A percentile compares a stretch with the other conserved stretches of the same genome.
phyloP scores from a whole-genome alignment of 352 stramenopile genomes.

The Elongisporangium undulatum region DNA sequence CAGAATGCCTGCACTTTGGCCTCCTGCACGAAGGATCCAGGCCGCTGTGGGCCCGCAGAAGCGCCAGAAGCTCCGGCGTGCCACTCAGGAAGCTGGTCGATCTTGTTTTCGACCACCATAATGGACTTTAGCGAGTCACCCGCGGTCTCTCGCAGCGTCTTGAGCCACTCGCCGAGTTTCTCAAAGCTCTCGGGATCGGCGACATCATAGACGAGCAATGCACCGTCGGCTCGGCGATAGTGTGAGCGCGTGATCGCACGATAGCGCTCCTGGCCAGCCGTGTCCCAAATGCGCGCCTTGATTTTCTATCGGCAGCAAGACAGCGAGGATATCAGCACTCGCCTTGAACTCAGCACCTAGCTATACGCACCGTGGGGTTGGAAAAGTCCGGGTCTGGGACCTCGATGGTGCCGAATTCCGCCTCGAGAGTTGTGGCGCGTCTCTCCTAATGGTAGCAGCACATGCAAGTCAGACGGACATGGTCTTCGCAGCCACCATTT shows the following conservation, averaged over 20 bases:
- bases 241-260: slow-evolving; percentile 86
- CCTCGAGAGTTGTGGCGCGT: slow-evolving; percentile 56
- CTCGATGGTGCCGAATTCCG: slow-evolving; percentile 71
- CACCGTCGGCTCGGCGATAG: slow-evolving; percentile 82
- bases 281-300: slow-evolving; percentile 89
- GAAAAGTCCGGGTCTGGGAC: slow-evolving; percentile 51
- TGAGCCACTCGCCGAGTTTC: slow-evolving; percentile 86
- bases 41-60: slow-evolving; percentile 1
- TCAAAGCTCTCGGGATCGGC: slow-evolving; percentile 81
- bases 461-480: background rate
- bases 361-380: slow-evolving; percentile 20
- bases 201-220: slow-evolving; percentile 91
- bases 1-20: slow-evolving; percentile 47
- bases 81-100: slow-evolving; percentile 52
- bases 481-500: background rate
- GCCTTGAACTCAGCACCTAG: background rate
- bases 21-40: slow-evolving; percentile 42
- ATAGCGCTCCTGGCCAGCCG: slow-evolving; percentile 86
- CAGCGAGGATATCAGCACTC: background rate
- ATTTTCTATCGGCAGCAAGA: slow-evolving; percentile 43
- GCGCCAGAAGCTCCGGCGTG: background rate
- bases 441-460: slow-evolving; percentile 35
- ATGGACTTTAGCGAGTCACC: slow-evolving; percentile 82
- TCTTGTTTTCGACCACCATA: slow-evolving; percentile 91
- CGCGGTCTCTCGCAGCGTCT: slow-evolving; percentile 81